These are phyloP conservation scores for Streptanthus diversifolius DNA, from an alignment of 345 rosid species.

Conservation along the genomic window DNA sequence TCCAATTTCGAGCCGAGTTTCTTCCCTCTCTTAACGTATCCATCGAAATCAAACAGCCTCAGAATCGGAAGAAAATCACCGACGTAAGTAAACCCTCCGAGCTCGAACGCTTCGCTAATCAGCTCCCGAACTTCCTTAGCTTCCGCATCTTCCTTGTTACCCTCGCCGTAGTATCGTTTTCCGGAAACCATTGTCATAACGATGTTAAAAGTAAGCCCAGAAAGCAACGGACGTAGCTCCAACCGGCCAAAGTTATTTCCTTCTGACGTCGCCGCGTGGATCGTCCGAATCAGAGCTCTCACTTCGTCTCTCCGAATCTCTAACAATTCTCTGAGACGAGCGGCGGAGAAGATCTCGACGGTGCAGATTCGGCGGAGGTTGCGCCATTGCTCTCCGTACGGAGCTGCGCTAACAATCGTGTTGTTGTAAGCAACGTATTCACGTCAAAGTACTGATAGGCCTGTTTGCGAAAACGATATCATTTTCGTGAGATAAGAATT, in stretches of 20 bases:
- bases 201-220: slow-evolving; percentile 31
- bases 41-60: slow-evolving; percentile 32
- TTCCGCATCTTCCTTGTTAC: slow-evolving; percentile 28
- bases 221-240: slow-evolving; percentile 13
- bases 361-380: slow-evolving; percentile 44
- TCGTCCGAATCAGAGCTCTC: slow-evolving; percentile 7
- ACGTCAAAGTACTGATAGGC: not conserved
- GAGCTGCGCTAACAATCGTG: slow-evolving; percentile 22
- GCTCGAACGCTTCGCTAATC: slow-evolving; percentile 18
- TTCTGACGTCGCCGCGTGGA: not conserved
- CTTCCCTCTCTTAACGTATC: slow-evolving; percentile 24
- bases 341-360: slow-evolving; percentile 33
- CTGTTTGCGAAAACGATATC: slow-evolving; percentile 49
- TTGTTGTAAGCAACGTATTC: slow-evolving; percentile 34
- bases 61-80: slow-evolving; percentile 45
- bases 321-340: slow-evolving; percentile 22
- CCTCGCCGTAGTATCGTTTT: slow-evolving; percentile 43
- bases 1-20: slow-evolving; percentile 28
- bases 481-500: slow-evolving; percentile 40
- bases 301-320: slow-evolving; percentile 35
- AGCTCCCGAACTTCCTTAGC: slow-evolving; percentile 36
- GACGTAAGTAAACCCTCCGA: slow-evolving; percentile 27
- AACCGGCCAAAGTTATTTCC: not conserved
- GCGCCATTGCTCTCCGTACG: slow-evolving; percentile 55
- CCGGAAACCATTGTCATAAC: slow-evolving; percentile 41